These are phyloP conservation scores for Vitellaria paradoxa DNA, from an alignment of 179 eudicot species.

Conservation along the genomic window DNA sequence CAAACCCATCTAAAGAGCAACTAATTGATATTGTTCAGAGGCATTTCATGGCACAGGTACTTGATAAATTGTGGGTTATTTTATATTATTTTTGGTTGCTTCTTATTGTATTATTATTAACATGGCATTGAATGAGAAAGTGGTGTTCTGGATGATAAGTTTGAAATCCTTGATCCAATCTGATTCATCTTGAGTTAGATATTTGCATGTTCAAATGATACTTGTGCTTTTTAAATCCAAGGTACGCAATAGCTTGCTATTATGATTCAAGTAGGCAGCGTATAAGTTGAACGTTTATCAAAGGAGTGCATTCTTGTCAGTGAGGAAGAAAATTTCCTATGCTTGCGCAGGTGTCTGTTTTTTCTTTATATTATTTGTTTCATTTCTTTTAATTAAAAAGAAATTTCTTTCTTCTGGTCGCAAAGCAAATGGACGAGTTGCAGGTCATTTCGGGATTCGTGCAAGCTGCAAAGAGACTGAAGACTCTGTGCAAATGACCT, in stretches of 20 bases:
- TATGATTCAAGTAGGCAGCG: neutral
- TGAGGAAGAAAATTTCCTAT: too few relatives aligned
- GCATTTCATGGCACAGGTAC: slow-evolving; percentile 74
- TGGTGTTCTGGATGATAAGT: neutral
- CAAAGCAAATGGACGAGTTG: slow-evolving; percentile 69
- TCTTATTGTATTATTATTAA: neutral
- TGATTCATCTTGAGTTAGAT: neutral
- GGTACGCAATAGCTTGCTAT: neutral
- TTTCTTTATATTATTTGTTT: neutral
- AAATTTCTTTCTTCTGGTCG: neutral
- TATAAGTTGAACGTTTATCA: too few relatives aligned
- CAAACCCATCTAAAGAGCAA: slow-evolving; percentile 66
- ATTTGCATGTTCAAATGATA: neutral
- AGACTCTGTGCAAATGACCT: slow-evolving; percentile 51
- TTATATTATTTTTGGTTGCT: neutral
- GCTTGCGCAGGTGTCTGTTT: too few relatives aligned
- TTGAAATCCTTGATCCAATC: neutral
- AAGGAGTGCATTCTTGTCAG: too few relatives aligned
- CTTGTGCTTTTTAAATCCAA: neutral
- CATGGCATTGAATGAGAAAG: neutral
- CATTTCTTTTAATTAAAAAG: too few relatives aligned
- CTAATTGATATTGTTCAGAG: slow-evolving; percentile 62
- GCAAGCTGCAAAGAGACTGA: slow-evolving; percentile 71
- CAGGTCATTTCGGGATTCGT: slow-evolving; percentile 62
- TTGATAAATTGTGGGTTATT: neutral